phyloP scores from a whole-genome alignment of 139 green algal species.

The Spirogloea muscicola region DNA sequence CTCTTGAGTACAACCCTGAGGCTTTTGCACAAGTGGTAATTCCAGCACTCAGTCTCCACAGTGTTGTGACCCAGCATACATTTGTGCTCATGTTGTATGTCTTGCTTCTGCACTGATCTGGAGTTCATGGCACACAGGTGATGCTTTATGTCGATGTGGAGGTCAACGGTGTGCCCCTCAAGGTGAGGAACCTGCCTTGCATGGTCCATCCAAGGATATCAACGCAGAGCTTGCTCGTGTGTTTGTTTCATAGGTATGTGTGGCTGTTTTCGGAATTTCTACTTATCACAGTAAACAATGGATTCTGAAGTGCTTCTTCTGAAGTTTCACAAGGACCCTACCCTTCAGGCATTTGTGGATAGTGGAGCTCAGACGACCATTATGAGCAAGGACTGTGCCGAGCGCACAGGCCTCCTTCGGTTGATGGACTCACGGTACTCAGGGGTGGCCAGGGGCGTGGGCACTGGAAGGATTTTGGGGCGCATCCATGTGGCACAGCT shows the following conservation, averaged over 20 bases:
- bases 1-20: conserved; percentile 89
- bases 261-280: background rate
- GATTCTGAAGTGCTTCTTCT: background rate
- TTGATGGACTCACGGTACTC: conserved; percentile 86
- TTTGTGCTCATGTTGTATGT: background rate
- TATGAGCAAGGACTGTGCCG: conserved; percentile 52
- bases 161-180: conserved; percentile 53
- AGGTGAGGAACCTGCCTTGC: conserved; percentile 21
- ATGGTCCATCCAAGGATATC: too few species aligned
- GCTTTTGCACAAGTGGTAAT: conserved; percentile 52
- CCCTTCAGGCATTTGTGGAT: conserved; percentile 50
- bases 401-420: conserved; percentile 60
- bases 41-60: background rate
- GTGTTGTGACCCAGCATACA: background rate
- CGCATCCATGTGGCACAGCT: conserved; percentile 75
- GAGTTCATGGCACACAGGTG: background rate
- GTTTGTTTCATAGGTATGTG: background rate
- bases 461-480: conserved; percentile 79
- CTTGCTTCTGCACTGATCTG: background rate
- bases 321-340: background rate
- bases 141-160: conserved; percentile 65
- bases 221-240: too few species aligned
- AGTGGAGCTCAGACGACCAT: conserved; percentile 69
- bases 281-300: background rate
- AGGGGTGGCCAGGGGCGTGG: conserved; percentile 84